Evolutionary conservation across 805 yeast species (phyloP).

Genomic region (Saccharomyces kudriavzevii): DNA sequence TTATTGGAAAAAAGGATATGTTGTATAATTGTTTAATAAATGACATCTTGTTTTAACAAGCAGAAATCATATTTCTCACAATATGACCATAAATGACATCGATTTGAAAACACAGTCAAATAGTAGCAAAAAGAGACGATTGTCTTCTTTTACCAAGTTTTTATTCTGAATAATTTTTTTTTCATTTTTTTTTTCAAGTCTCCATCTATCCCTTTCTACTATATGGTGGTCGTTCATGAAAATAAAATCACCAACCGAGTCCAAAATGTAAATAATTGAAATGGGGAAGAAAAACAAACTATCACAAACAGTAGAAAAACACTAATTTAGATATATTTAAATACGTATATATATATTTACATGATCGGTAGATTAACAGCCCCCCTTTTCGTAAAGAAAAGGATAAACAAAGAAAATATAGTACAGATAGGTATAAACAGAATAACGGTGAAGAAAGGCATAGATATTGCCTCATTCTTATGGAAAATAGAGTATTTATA

Average conservation of each 20-base stretch:
- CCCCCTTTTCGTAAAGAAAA: neutral
- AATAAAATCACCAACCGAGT: neutral
- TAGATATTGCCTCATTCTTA: neutral
- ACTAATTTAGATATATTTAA: neutral
- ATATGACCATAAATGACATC: neutral
- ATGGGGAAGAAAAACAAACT: neutral
- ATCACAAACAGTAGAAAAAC: neutral
- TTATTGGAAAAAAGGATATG: neutral
- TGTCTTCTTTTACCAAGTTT: no score
- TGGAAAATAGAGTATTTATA: slow-evolving; percentile 3
- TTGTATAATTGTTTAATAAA: neutral
- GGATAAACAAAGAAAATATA: neutral
- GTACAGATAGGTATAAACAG: neutral
- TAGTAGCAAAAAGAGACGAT: no score
- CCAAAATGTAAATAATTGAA: neutral
- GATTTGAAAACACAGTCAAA: neutral
- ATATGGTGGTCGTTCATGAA: neutral
- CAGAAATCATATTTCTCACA: neutral
- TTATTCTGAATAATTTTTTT: neutral
- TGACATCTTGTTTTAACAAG: neutral
- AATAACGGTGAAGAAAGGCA: neutral
- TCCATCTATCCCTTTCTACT: neutral
- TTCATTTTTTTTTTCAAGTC: neutral
- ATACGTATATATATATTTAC: neutral
- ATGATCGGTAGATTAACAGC: neutral